These are phyloP conservation scores for Stachybotrys elegans DNA, from an alignment of 2,329 filamentous ascomycete genomes.

Conservation along the genomic window DNA sequence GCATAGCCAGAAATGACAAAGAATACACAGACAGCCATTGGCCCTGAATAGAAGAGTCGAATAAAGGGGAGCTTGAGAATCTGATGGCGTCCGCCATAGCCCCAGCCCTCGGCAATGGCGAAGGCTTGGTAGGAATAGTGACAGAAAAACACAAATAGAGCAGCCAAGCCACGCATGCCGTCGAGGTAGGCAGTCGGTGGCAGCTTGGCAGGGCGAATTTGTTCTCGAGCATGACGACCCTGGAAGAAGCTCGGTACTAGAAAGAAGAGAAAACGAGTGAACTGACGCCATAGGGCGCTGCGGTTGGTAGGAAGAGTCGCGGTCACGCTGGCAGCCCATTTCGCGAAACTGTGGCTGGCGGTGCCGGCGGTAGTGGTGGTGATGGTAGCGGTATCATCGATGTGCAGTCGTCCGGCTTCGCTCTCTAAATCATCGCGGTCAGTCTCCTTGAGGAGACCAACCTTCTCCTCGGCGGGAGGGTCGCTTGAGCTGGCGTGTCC, in stretches of 20 bases:
- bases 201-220: conserved; percentile 33
- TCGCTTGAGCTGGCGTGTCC: conserved; percentile 27
- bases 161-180: conserved; percentile 52
- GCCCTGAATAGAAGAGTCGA: conserved; percentile 49
- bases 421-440: conserved; percentile 38
- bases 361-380: too few relatives aligned
- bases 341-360: conserved; percentile 17
- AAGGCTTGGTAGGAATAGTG: conserved; percentile 51
- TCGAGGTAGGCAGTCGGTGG: conserved; percentile 54
- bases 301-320: not conserved
- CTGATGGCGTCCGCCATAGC: conserved; percentile 34
- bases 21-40: conserved; percentile 55
- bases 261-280: conserved; percentile 36
- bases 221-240: conserved; percentile 34
- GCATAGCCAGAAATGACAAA: conserved; percentile 60
- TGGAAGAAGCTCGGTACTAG: conserved; percentile 51
- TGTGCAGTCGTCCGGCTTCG: conserved; percentile 31
- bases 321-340: not conserved
- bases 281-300: conserved; percentile 24
- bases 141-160: conserved; percentile 52
- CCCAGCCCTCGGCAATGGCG: conserved; percentile 46
- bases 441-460: conserved; percentile 39
- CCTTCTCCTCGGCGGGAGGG: conserved; percentile 38
- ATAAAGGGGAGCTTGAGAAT: conserved; percentile 49
- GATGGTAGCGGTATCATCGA: too few relatives aligned